phyloP scores from a whole-genome alignment of 441 rosid genomes.

The Adansonia grandidieri region DNA sequence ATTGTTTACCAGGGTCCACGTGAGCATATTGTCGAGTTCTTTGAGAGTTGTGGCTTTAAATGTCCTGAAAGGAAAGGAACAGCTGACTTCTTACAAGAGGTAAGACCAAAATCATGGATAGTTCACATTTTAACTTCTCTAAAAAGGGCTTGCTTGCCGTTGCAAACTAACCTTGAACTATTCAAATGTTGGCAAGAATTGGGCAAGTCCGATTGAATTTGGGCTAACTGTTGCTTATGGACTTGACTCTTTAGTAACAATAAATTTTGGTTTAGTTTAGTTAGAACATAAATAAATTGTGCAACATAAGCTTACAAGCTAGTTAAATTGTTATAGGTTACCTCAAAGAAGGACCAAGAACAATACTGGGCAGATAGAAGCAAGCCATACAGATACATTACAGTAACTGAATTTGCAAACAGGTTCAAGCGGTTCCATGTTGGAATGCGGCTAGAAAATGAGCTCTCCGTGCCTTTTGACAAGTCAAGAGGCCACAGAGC shows the following conservation, averaged over 20 bases:
- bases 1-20: slow-evolving; percentile 88
- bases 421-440: slow-evolving; percentile 68
- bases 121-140: background rate
- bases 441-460: slow-evolving; percentile 53
- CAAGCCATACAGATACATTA: slow-evolving; percentile 59
- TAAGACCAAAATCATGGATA: slow-evolving; percentile 25
- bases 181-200: background rate
- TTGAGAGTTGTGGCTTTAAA: slow-evolving; percentile 71
- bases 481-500: slow-evolving; percentile 67
- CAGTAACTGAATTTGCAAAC: slow-evolving; percentile 67
- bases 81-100: slow-evolving; percentile 98
- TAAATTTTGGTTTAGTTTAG: background rate
- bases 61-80: slow-evolving; percentile 92
- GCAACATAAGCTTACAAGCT: slow-evolving; percentile 9
- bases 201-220: background rate
- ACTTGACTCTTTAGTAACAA: background rate
- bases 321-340: slow-evolving; percentile 53
- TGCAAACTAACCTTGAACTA: background rate
- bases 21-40: slow-evolving; percentile 65
- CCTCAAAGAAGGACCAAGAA: slow-evolving; percentile 88
- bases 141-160: too few species aligned
- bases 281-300: background rate
- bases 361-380: slow-evolving; percentile 76
- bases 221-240: background rate
- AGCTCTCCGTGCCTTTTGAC: slow-evolving; percentile 60